Evolutionary conservation across 257 asterid genomes (phyloP), one percentile per base, ranked within the genome.

Genomic region (Nyctanthes arbortristis): DNA sequence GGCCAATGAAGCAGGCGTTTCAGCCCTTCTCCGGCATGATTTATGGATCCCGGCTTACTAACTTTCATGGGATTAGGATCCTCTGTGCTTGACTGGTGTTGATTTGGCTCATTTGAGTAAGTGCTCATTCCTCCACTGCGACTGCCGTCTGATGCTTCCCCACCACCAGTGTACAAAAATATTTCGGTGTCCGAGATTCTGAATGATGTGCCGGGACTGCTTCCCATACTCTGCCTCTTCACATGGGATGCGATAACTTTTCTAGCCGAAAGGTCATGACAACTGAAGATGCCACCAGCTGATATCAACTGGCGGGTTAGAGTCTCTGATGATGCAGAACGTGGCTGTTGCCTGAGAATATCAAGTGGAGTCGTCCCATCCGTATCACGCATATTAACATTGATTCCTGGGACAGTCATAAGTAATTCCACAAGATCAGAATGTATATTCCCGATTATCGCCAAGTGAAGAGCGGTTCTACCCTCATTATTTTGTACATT

Each of bases 131-230:
- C 75, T 0, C 67, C 68, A 49, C 82, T 74, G 2, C 79, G 89
- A 59, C 65, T 25, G 35, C 81, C 85, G 3, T 84, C 90, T 0
- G 91, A 74, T 4, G 66, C 88, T 29, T 75, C 81, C 67, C 84
- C 96, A 37, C 88, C 58, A 22, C 98, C 96, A 0, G 93, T 87
- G 74, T 80, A 77, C 65, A 86, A 56, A 55, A 94, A 88, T 52
- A 94, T 89, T 71, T 94, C 96, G 0, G 82, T 77, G 72, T 94
- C 99, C 12, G 91, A 89, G 54, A 87, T 81, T 66, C 91, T 71
- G 73, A 94, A 94, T 2, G 96, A 91, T 3, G 96, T 87, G 20
- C 97, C 97, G 0, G 99, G 99, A 61, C 96, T 91, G 68, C 76
- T 76, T 9, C 97, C 96, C 16, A 82, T 66, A 25, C 94, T 87